Percentiles rank a stretch among this genome's conserved stretches.
Evolutionary conservation across 2,329 filamentous ascomycete species (phyloP).

Genomic region (Aspergillus chevalieri): DNA sequence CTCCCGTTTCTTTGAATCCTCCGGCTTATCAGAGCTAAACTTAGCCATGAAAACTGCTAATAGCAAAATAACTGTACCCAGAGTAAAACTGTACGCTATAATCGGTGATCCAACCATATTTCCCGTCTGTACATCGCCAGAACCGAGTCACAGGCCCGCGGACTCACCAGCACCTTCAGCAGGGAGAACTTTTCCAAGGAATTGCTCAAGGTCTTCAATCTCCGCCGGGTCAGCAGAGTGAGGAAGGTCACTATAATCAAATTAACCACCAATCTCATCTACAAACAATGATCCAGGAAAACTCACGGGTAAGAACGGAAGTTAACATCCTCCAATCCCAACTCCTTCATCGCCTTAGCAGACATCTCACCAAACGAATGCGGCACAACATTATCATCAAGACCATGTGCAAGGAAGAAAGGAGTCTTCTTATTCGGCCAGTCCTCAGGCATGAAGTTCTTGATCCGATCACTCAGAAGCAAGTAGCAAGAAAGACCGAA

Average conservation of each 20-base stretch:
- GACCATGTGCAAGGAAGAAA: constrained; percentile 86
- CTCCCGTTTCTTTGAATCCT: constrained; percentile 3
- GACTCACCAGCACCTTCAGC: constrained; percentile 32
- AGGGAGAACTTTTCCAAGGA: constrained; percentile 50
- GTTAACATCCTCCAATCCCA: constrained; percentile 63
- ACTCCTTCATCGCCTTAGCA: constrained; percentile 58
- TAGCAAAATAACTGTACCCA: constrained; percentile 21
- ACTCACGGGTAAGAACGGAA: constrained; percentile 70
- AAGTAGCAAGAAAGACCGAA: constrained; percentile 80
- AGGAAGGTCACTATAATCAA: constrained; percentile 52
- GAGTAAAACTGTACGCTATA: constrained; percentile 11
- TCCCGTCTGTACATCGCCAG: not conserved
- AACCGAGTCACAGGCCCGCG: constrained; percentile 32
- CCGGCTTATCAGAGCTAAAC: constrained; percentile 4
- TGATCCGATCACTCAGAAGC: constrained; percentile 60
- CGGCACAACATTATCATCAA: constrained; percentile 65
- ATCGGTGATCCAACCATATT: constrained; percentile 3
- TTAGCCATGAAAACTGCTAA: constrained; percentile 17
- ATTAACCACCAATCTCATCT: constrained; percentile 5
- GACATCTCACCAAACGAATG: constrained; percentile 64
- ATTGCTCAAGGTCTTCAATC: constrained; percentile 71
- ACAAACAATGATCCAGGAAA: not conserved
- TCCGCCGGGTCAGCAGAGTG: constrained; percentile 75
- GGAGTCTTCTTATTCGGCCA: constrained; percentile 68
- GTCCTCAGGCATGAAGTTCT: constrained; percentile 49